A percentile compares a stretch with the other conserved stretches of the same genome.
Conservation (phyloP, 208 protist genomes). For the Leishmania tarentolae region DNA sequence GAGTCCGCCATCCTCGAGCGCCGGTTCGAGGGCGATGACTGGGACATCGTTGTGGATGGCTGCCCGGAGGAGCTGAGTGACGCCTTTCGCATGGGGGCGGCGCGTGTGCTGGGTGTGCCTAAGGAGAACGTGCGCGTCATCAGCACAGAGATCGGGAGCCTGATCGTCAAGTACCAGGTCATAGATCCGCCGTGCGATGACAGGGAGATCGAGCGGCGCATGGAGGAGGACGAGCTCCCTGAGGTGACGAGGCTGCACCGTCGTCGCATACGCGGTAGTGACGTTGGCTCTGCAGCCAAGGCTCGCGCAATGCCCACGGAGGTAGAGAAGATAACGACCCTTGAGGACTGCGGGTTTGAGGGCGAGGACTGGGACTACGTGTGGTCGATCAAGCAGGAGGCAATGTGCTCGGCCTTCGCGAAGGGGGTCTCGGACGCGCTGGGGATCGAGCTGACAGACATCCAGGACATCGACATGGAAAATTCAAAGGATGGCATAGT, state of each 20-base stretch:
- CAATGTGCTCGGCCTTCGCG: slow-evolving; percentile 44
- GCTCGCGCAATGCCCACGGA: neutral
- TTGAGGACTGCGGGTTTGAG: slow-evolving; percentile 28
- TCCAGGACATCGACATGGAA: slow-evolving; percentile 1
- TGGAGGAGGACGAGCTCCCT: slow-evolving; percentile 48
- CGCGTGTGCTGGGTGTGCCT: slow-evolving; percentile 40
- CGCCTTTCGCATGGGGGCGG: slow-evolving; percentile 48
- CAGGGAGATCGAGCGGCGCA: slow-evolving; percentile 33
- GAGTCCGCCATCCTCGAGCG: slow-evolving; percentile 57
- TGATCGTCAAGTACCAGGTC: slow-evolving; percentile 57
- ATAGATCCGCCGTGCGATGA: slow-evolving; percentile 33
- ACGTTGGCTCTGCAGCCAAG: slow-evolving; percentile 3
- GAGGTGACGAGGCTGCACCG: slow-evolving; percentile 46
- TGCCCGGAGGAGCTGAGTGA: slow-evolving; percentile 42
- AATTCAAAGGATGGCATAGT: neutral
- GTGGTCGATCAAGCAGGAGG: slow-evolving; percentile 31
- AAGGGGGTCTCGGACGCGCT: slow-evolving; percentile 18
- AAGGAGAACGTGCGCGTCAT: slow-evolving; percentile 40
- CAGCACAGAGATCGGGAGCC: slow-evolving; percentile 42
- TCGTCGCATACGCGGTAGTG: slow-evolving; percentile 25
- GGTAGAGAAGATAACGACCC: slow-evolving; percentile 1
- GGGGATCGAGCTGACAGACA: slow-evolving; percentile 19
- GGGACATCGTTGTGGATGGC: slow-evolving; percentile 53
- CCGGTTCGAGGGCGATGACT: slow-evolving; percentile 67
- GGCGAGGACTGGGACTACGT: slow-evolving; percentile 45